Base-by-base conservation (phyloP, 352 stramenopile species). In the Blastocystis sp. region DNA sequence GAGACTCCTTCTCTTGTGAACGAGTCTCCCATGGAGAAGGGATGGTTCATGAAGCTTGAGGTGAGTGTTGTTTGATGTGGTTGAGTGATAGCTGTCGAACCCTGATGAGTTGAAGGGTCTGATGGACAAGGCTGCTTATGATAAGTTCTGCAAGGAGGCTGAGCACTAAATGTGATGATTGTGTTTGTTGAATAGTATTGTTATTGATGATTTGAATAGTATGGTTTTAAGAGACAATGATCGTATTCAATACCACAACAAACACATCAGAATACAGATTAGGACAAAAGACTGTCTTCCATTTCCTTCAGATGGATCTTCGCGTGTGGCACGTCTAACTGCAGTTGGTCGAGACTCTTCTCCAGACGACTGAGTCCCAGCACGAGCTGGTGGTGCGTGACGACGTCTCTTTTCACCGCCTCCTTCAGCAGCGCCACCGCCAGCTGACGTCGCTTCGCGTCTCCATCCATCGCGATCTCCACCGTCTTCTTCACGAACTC, bases 401-500 rank as follows among this genome's bases (percentile, higher is more conserved):
- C 21, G 18, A 76, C 49, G 0, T 40, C 44, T 65, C 32, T 54
- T 18, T 32, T 79, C 77, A 27, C 87, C 89, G 73, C 90, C 88
- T 84, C 89, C 72, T 67, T 92, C 90, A 88, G 93, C 90, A 36
- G 89, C 88, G 49, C 14, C 9, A 64, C 56, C 0, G 40, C 46
- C 27, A 85, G 75, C 51, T 75, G 24, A 14, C 56, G 40, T 8
- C 42, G 51, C 32, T 87, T 87, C 40, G 88, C 89, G 71, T 91
- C 88, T 81, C 89, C 76, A 72, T 93, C 90, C 88, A 94, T 91
- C 9, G 89, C 89, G 53, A 90, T 87, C 48, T 88, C 90, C 1
- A 94, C 89, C 56, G 90, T 91, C 36, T 92, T 89, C 88, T 95
- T 94, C n/a, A 95, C 90, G 36, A 99, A 92, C 87, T 99, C 95